phyloP scores from a whole-genome alignment of 2,329 filamentous ascomycete genomes.

The Xylariaceae sp. region DNA sequence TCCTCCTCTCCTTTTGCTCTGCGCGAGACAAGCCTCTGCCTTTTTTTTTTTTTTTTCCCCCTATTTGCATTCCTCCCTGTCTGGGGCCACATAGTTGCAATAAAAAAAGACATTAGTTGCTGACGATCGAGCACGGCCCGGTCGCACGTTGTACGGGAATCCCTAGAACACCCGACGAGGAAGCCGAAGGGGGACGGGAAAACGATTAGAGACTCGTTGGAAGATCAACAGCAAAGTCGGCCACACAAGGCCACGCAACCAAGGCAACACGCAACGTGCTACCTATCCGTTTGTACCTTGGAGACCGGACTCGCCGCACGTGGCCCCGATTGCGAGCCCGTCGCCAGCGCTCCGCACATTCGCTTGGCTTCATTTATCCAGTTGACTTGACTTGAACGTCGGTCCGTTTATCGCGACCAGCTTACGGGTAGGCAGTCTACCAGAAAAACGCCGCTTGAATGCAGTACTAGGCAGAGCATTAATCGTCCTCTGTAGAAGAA shows the following conservation, averaged over 20 bases:
- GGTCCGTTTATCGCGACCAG: neutral
- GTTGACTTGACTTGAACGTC: neutral
- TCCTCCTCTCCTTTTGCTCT: constrained; percentile 8
- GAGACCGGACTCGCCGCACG: neutral
- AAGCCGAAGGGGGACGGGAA: constrained; percentile 12
- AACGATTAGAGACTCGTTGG: neutral
- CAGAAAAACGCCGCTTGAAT: neutral
- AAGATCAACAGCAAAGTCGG: neutral
- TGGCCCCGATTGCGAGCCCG: constrained; percentile 1
- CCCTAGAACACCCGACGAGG: neutral
- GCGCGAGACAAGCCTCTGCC: constrained; percentile 8
- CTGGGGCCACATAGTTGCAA: neutral
- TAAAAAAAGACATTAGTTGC: neutral
- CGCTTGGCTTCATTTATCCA: neutral
- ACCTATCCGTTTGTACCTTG: neutral
- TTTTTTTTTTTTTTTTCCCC: neutral
- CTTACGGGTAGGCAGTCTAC: neutral
- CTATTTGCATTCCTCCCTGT: constrained; percentile 5
- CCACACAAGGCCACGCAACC: neutral
- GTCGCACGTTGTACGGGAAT: constrained; percentile 2
- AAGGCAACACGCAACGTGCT: constrained; percentile 3
- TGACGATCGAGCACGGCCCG: neutral
- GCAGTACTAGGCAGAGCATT: neutral
- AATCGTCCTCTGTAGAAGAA: no score
- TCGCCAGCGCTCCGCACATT: constrained; percentile 3